Evolutionary conservation across 208 protist species (phyloP), one percentile per base, ranked within the genome.

Genomic region (Cochliopodium minus): DNA sequence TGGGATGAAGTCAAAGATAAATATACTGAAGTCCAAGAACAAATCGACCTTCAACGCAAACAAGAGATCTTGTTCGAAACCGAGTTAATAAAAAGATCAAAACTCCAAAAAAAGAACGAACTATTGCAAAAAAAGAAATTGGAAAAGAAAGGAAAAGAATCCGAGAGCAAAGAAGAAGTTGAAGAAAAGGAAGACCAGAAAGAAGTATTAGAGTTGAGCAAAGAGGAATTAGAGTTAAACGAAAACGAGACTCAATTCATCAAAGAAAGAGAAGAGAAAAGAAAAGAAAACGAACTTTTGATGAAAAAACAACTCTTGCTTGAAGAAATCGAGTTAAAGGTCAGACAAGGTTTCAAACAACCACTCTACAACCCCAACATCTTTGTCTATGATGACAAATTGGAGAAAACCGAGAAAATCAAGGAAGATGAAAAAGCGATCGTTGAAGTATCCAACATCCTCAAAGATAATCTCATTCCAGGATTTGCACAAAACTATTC

Each of bases 381-480:
- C 17, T 13, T 33, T 30, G 9, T 11, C 17, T 13, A 39, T 30
- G 9, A 4, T 66, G 0, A 52, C n/a, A 29, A 39, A 33, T 15
- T 20, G 0, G 1, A 13, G 48, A 50, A 66, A 74, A 28, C 30
- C 60, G n/a, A n/a, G n/a, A n/a, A n/a, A 30, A 38, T 38, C 15
- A 4, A 55, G 5, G 33, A 59, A 13, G 69, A 71, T 23, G 40
- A 48, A n/a, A 13, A 61, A 6, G 25, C 34, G 1, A 29, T 72
- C 9, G 32, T 53, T 28, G 42, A 30, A 1, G 25, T 68, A 34
- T 40, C 48, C 25, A 15, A 20, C 10, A 69, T 65, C 29, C 38
- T 74, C 1, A 58, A 57, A 17, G 57, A 62, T 20, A 34, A 25
- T 4, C 40, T 74, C 0, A 56, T 74, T 11, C 53, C 49, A n/a